A percentile compares a stretch with the other conserved stretches of the same genome.
phyloP scores from a whole-genome alignment of 2,329 filamentous ascomycete species.

The Penicillium sp. region DNA sequence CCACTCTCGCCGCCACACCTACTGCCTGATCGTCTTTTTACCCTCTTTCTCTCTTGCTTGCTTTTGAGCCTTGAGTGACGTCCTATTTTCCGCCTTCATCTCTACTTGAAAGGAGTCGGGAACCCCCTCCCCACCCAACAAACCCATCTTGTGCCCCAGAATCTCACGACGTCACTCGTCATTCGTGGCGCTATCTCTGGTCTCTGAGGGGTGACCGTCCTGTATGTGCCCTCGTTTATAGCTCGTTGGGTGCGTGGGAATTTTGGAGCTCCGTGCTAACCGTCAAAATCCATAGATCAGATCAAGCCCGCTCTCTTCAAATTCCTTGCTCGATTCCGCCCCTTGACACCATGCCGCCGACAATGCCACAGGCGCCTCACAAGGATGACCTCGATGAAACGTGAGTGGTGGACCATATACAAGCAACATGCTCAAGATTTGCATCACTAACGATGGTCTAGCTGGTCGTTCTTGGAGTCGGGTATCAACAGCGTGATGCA shows the following conservation, averaged over 20 bases:
- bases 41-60: conserved; percentile 1
- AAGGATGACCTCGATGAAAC: conserved; percentile 63
- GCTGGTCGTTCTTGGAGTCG: conserved; percentile 85
- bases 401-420: conserved; percentile 45
- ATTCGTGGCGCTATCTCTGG: conserved; percentile 1
- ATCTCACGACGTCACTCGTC: background rate
- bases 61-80: conserved; percentile 1
- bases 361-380: conserved; percentile 49
- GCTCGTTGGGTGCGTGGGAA: background rate
- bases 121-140: background rate
- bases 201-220: background rate
- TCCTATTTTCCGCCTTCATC: background rate
- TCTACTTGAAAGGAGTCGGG: background rate
- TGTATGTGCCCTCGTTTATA: background rate
- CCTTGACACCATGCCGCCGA: conserved; percentile 33
- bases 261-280: background rate
- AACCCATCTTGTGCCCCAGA: background rate
- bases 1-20: conserved; percentile 16
- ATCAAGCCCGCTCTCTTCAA: background rate
- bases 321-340: background rate
- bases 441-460: conserved; percentile 40
- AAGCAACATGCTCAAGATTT: background rate
- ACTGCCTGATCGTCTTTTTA: conserved; percentile 16
- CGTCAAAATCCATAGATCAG: background rate
- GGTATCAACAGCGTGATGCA: conserved; percentile 94